Evolutionary conservation across 768 basidiomycete genomes (phyloP), one percentile per base, ranked within the genome.

Genomic region (Clitopilus passeckerianus): DNA sequence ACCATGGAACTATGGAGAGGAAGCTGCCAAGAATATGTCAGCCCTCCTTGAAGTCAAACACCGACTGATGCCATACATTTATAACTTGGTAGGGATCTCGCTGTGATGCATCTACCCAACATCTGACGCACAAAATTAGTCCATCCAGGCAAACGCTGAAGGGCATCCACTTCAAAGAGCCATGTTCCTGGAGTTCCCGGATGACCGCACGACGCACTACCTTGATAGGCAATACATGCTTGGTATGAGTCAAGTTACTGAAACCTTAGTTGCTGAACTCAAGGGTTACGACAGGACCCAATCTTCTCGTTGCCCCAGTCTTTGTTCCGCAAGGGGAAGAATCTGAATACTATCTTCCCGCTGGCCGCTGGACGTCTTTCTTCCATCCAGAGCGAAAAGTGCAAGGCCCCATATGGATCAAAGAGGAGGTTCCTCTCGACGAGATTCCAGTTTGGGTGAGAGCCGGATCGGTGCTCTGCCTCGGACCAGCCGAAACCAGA

Each of bases 1-100:
- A 1, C 89, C 89, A 1, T 91, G 88, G 89, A 77, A 85, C 58
- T 89, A 86, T 63, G 87, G 88, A 12, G 86, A 86, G 69, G 85
- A 82, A n/a, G 82, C 87, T 6, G 85, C 85, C 6, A 77, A 78
- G 61, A 80, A 77, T 66, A 85, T 87, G 85, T 77, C 84, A 12
- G 80, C 74, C 62, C 79, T 86, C 68, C 72, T 89, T 50, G 79
- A 85, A 57, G 76, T 79, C 9, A 90, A 89, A 67, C 81, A 89
- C 71, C 73, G 86, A 35, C 72, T 91, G 55, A 90, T 90, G 87
- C 90, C 89, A 0, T 90, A 90, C 68, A 69, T 91, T 14, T 86
- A 86, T 61, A 70, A 78, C 53, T 71, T 84, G 59, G 84, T 85
- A 62, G 59, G 78, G 16, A 60, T 22, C 23, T 20, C 23, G 46